Evolutionary conservation across 1,284 basidiomycete genomes (phyloP), one percentile per base, ranked within the genome.

Genomic region (Leccinum angustisporum): DNA sequence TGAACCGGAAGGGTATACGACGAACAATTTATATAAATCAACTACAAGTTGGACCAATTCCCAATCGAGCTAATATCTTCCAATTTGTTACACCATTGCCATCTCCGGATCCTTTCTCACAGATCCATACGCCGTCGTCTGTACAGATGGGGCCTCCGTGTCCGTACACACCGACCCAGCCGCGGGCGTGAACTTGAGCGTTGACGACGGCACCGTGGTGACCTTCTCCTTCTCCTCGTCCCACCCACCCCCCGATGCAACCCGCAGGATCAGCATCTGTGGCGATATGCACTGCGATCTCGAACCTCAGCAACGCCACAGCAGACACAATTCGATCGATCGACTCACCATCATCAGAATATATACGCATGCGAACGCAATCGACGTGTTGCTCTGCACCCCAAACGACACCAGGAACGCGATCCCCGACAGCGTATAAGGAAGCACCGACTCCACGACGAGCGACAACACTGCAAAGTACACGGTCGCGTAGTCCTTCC

Each of bases 381-480:
- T 62, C 40, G 64, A 65, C 5, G 59, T 48, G 18, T 14, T 2
- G 9, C 69, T 72, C 38, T 54, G 54, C 4, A 60, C 30, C 21
- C 67, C 71, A 10, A 68, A 62, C 46, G 71, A 61, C 10, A 67
- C 61, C 46, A 73, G 11, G 52, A 72, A 73, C 3, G 71, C 71
- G 14, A 73, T 61, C n/a, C 72, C 69, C 0, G 66, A 63, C 5
- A 72, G 54, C 31, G 71, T 65, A 43, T 71, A 74, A 14, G 72
- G 72, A 13, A 75, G 18, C 55, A 73, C 64, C 0, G 72, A 75
- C 61, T 72, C 73, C 34, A 72, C 38, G 16, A 73, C 38, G 13
- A 74, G 30, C 5, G 68, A 21, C 30, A 65, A 4, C 43, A 64
- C 40, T 0, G 58, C 51, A 38, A 74, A 70, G 58, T 72, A 74